Evolutionary conservation across 148 eudicot genomes (phyloP).

Genomic region (Hydrangea macrophylla): DNA sequence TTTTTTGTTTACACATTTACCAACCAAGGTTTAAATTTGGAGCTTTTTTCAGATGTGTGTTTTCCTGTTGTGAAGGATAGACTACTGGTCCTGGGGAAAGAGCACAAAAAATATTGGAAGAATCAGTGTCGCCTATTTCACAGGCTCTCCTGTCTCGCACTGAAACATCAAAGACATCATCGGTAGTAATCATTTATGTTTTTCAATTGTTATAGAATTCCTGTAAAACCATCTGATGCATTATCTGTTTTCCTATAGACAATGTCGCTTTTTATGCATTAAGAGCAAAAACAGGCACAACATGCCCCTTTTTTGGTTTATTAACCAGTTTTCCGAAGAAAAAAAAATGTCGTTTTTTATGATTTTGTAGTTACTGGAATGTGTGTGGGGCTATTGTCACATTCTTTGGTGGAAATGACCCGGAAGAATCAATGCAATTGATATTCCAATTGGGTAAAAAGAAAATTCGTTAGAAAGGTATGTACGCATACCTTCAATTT

Average conservation of each 20-base stretch:
- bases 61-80: conserved; percentile 49
- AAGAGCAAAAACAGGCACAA: too few species aligned
- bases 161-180: conserved; percentile 61
- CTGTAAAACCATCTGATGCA: not conserved
- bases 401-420: conserved; percentile 74
- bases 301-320: too few species aligned
- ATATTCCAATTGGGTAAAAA: conserved; percentile 96
- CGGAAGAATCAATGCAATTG: conserved; percentile 71
- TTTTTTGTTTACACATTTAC: not conserved
- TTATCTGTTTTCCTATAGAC: not conserved
- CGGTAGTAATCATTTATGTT: conserved; percentile 39
- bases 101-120: conserved; percentile 79
- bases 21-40: not conserved
- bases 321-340: too few species aligned
- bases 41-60: not conserved
- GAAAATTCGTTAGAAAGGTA: conserved; percentile 81
- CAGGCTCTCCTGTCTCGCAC: conserved; percentile 70
- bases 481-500: conserved; percentile 14
- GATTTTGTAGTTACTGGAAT: conserved; percentile 71
- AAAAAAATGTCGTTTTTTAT: too few species aligned
- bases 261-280: too few species aligned
- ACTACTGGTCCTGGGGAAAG: conserved; percentile 70
- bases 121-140: conserved; percentile 54
- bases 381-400: conserved; percentile 77
- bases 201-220: not conserved